Conservation (phyloP, 1,139 yeast genomes). For the Martiniozyma asiatica region DNA sequence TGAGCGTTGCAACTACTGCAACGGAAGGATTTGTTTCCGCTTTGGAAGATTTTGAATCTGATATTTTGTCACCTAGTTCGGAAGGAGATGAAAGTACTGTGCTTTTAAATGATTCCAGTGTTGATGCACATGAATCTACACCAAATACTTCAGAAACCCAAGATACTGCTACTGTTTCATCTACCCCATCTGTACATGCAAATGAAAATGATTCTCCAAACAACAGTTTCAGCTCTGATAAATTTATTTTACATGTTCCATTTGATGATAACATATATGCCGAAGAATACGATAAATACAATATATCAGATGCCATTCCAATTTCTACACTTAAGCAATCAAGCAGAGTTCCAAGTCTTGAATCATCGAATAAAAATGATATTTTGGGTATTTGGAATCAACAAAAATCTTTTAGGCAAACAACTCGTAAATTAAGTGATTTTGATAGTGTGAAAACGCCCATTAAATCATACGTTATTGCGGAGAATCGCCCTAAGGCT, state of each 20-base stretch:
- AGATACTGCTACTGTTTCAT: background rate
- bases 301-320: too few species aligned
- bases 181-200: background rate
- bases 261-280: constrained; percentile 21
- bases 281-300: constrained; percentile 10
- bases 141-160: background rate
- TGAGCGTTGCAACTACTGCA: constrained; percentile 16
- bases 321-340: constrained; percentile 5
- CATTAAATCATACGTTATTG: constrained; percentile 11
- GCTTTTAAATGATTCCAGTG: background rate
- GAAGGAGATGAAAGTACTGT: constrained; percentile 6
- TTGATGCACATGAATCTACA: background rate
- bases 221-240: constrained; percentile 13
- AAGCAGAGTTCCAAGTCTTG: constrained; percentile 14
- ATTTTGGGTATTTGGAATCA: constrained; percentile 23
- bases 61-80: constrained; percentile 9
- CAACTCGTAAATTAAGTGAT: constrained; percentile 13
- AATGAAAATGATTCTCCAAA: background rate
- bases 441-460: constrained; percentile 21
- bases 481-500: constrained; percentile 13
- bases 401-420: constrained; percentile 16
- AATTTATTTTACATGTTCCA: constrained; percentile 15
- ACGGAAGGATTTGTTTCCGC: constrained; percentile 22
- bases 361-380: constrained; percentile 19
- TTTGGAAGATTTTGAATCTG: constrained; percentile 17